A percentile compares a stretch with the other conserved stretches of the same genome.
These are phyloP conservation scores for Ambrosiella beaveri DNA, from an alignment of 2,329 filamentous ascomycete genomes.

Conservation along the genomic window DNA sequence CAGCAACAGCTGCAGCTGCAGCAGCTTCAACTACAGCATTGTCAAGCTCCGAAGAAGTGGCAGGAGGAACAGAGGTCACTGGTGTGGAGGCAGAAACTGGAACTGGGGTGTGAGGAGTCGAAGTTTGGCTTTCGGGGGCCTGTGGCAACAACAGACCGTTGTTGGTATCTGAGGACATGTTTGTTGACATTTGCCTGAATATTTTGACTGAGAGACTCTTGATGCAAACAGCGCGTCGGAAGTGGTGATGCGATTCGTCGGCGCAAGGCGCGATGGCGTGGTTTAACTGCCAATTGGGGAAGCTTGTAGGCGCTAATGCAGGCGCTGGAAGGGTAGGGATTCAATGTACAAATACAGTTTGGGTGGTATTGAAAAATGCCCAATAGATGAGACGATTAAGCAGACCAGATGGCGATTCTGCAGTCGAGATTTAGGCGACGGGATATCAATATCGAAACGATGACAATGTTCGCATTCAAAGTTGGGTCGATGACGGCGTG, in stretches of 20 bases:
- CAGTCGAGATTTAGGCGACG: too few species aligned
- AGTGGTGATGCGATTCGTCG: constrained; percentile 6
- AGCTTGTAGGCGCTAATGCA: background rate
- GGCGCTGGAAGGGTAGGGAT: background rate
- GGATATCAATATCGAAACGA: too few species aligned
- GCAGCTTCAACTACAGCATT: constrained; percentile 7
- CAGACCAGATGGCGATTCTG: too few species aligned
- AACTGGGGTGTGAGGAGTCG: background rate
- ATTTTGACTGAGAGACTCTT: too few species aligned
- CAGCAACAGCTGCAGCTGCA: constrained; percentile 2
- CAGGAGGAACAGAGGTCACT: background rate
- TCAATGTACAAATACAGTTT: background rate
- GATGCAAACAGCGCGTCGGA: background rate
- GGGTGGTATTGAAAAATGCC: too few species aligned
- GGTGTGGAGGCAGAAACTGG: background rate
- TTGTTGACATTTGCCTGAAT: constrained; percentile 12
- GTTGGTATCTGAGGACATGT: constrained; percentile 33
- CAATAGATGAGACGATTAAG: too few species aligned
- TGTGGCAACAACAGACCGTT: constrained; percentile 16
- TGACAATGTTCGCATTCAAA: background rate
- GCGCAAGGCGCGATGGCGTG: constrained; percentile 8
- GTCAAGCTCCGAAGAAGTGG: background rate
- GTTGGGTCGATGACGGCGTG: background rate
- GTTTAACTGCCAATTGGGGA: background rate
- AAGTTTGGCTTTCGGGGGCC: constrained; percentile 20